A percentile compares a stretch with the other conserved stretches of the same genome.
phyloP scores from a whole-genome alignment of 202 grass and related monocot genomes.

The Brachypodium distachyon region DNA sequence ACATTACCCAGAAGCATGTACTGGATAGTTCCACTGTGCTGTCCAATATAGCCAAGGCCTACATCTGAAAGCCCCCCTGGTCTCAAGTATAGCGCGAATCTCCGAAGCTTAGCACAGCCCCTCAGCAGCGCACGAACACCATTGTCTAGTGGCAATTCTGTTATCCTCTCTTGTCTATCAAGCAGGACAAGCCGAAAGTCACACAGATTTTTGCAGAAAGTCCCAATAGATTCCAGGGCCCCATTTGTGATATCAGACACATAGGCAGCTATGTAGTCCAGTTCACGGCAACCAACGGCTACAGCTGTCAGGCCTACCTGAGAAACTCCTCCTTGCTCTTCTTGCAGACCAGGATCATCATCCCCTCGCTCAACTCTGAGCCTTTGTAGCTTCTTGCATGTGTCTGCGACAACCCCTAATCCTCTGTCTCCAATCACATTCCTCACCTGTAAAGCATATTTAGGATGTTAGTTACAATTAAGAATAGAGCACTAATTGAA shows the following conservation, averaged over 20 bases:
- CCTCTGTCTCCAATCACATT: slow-evolving; percentile 92
- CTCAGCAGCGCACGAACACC: slow-evolving; percentile 65
- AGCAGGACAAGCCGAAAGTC: slow-evolving; percentile 85
- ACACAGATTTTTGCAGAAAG: slow-evolving; percentile 62
- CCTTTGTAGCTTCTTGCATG: slow-evolving; percentile 72
- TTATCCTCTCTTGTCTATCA: slow-evolving; percentile 57
- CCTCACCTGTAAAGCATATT: slow-evolving; percentile 42
- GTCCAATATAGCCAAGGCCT: slow-evolving; percentile 60
- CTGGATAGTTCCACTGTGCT: slow-evolving; percentile 58
- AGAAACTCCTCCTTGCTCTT: slow-evolving; percentile 64
- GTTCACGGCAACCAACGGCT: slow-evolving; percentile 48
- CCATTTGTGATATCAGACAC: slow-evolving; percentile 88
- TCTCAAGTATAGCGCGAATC: slow-evolving; percentile 80
- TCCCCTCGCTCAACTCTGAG: slow-evolving; percentile 83
- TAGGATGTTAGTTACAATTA: neutral
- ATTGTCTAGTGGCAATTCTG: slow-evolving; percentile 70
- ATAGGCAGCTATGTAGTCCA: slow-evolving; percentile 71
- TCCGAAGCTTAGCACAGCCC: slow-evolving; percentile 59
- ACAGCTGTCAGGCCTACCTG: slow-evolving; percentile 59
- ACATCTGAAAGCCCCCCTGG: slow-evolving; percentile 63
- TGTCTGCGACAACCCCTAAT: slow-evolving; percentile 56
- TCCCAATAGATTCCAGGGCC: slow-evolving; percentile 62
- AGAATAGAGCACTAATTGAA: neutral
- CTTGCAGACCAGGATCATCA: slow-evolving; percentile 61
- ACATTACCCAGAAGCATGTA: slow-evolving; percentile 83